phyloP scores from a whole-genome alignment of 2,329 filamentous ascomycete genomes.

The Colletotrichum eleusines region DNA sequence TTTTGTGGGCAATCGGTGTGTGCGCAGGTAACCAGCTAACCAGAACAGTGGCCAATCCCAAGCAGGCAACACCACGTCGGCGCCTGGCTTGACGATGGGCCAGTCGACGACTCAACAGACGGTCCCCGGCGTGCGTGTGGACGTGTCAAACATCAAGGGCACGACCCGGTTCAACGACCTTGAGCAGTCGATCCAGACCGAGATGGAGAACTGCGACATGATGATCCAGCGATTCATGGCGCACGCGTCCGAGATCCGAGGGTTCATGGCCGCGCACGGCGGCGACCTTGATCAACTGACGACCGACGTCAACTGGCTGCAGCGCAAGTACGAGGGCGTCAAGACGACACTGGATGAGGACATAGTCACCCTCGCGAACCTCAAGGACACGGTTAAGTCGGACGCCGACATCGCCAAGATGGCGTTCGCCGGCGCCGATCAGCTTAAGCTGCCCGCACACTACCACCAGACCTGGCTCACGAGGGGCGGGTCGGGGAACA shows the following conservation, averaged over 20 bases:
- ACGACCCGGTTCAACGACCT: constrained; percentile 95
- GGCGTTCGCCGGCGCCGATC: constrained; percentile 79
- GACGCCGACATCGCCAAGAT: constrained; percentile 79
- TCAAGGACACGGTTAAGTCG: constrained; percentile 70
- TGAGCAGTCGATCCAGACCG: constrained; percentile 81
- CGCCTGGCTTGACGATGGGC: constrained; percentile 59
- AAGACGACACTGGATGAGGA: constrained; percentile 65
- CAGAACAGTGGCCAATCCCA: constrained; percentile 29
- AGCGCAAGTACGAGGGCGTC: constrained; percentile 60
- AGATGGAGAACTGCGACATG: constrained; percentile 83
- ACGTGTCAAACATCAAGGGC: constrained; percentile 81
- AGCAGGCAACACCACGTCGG: constrained; percentile 42
- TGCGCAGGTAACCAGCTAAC: constrained; percentile 1
- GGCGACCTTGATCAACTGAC: constrained; percentile 61
- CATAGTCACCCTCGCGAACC: constrained; percentile 71
- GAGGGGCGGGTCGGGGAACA: constrained; percentile 46
- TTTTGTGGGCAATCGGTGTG: neutral
- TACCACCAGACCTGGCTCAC: constrained; percentile 63
- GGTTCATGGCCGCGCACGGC: constrained; percentile 70
- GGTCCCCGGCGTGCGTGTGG: constrained; percentile 81
- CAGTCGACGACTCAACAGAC: constrained; percentile 66
- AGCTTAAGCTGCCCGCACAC: constrained; percentile 75
- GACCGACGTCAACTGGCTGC: constrained; percentile 62
- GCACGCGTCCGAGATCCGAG: constrained; percentile 81
- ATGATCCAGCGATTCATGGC: constrained; percentile 84